Conservation (phyloP, 1,139 yeast genomes). For the Taphrina deformans region DNA sequence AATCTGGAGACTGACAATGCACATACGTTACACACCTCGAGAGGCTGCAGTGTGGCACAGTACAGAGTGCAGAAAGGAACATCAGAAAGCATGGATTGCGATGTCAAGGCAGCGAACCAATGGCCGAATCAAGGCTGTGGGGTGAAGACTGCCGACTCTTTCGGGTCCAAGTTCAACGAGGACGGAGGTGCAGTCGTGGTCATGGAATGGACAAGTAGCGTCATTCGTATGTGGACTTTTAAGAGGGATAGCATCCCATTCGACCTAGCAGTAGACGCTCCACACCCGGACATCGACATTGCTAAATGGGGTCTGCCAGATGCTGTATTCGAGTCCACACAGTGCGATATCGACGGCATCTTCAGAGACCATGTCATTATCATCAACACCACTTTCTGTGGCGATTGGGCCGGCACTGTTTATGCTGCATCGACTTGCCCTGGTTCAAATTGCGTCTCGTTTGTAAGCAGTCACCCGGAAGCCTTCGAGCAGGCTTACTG, state of each 20-base stretch:
- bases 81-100: constrained; percentile 26
- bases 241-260: constrained; percentile 6
- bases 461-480: constrained; percentile 30
- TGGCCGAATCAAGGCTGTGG: constrained; percentile 36
- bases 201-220: constrained; percentile 30
- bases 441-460: constrained; percentile 18
- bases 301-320: constrained; percentile 24
- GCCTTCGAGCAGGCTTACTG: constrained; percentile 35
- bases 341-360: constrained; percentile 26
- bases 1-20: constrained; percentile 22
- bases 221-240: constrained; percentile 32
- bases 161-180: constrained; percentile 26
- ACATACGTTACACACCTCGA: constrained; percentile 32
- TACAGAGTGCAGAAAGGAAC: constrained; percentile 23
- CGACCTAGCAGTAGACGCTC: neutral
- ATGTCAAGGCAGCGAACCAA: constrained; percentile 25
- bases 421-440: constrained; percentile 24
- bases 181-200: constrained; percentile 23
- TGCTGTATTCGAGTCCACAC: constrained; percentile 29
- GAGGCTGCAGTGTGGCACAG: constrained; percentile 30
- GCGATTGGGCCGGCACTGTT: constrained; percentile 36
- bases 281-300: constrained; percentile 29
- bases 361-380: constrained; percentile 30
- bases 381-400: constrained; percentile 33
- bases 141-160: constrained; percentile 16